phyloP scores from a whole-genome alignment of 768 basidiomycete species.

The Macrolepiota fuliginosa region DNA sequence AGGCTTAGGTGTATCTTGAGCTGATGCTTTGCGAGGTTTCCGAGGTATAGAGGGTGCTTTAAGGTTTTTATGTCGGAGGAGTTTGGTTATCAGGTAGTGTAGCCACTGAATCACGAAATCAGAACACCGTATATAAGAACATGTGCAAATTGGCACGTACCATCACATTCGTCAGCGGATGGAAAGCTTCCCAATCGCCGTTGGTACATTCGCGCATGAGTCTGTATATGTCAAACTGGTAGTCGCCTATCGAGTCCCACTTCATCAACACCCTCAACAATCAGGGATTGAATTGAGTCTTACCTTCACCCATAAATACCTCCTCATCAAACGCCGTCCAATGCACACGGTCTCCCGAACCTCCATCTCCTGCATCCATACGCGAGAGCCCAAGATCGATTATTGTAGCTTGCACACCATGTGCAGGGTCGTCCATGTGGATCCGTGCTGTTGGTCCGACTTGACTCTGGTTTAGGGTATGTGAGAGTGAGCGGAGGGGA shows the following conservation, averaged over 20 bases:
- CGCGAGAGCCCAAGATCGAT: conserved; percentile 95
- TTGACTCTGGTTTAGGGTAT: conserved; percentile 28
- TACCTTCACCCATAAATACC: conserved; percentile 90
- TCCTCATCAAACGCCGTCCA: conserved; percentile 88
- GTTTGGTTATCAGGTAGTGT: conserved; percentile 76
- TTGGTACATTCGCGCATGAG: conserved; percentile 70
- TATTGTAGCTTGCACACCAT: conserved; percentile 78
- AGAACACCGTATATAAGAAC: conserved; percentile 4
- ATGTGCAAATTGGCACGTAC: conserved; percentile 39
- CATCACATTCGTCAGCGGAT: conserved; percentile 88
- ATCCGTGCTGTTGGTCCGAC: conserved; percentile 21
- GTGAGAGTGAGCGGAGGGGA: conserved; percentile 24
- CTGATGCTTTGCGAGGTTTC: conserved; percentile 40
- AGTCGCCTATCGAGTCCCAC: conserved; percentile 54
- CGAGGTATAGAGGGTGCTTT: conserved; percentile 47
- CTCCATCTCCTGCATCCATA: conserved; percentile 58
- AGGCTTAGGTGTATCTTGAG: conserved; percentile 14
- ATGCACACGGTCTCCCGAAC: conserved; percentile 45
- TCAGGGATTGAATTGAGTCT: conserved; percentile 4
- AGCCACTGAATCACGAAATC: conserved; percentile 64
- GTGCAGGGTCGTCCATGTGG: conserved; percentile 61
- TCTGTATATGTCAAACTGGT: conserved; percentile 94
- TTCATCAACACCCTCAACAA: not conserved
- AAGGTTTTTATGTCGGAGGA: conserved; percentile 68
- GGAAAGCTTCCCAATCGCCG: conserved; percentile 70